Percentiles rank a stretch among this genome's conserved stretches.
Evolutionary conservation across 1,284 basidiomycete species (phyloP).

Genomic region (Rhizoctonia solani): DNA sequence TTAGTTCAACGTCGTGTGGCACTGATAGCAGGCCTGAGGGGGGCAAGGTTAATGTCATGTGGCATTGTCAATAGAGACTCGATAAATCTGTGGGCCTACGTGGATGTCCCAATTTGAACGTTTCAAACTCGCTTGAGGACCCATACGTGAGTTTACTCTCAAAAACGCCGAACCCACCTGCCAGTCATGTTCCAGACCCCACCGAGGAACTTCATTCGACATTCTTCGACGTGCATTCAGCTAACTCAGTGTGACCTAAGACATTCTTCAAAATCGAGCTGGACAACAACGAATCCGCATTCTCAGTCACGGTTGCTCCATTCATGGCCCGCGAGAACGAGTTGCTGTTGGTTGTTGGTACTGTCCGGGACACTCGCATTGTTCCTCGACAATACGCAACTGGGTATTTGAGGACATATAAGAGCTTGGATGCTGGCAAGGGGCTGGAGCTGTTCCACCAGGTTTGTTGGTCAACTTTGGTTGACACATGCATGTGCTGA

Average conservation of each 20-base stretch:
- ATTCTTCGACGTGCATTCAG: not conserved
- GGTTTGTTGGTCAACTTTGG: constrained; percentile 52
- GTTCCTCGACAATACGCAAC: constrained; percentile 84
- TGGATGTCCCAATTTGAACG: no score
- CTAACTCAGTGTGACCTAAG: constrained; percentile 57
- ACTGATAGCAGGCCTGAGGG: no score
- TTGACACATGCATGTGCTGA: not conserved
- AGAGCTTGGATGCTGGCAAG: constrained; percentile 78
- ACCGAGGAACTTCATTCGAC: constrained; percentile 60
- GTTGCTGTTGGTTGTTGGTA: constrained; percentile 88
- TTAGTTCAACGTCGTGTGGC: no score
- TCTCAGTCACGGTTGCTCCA: constrained; percentile 86
- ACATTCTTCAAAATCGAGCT: constrained; percentile 77
- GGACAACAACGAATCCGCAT: constrained; percentile 94
- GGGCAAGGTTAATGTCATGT: no score
- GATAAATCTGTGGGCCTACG: no score
- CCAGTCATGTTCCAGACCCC: no score
- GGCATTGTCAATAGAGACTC: no score
- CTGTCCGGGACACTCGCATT: constrained; percentile 82
- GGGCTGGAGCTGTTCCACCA: constrained; percentile 87
- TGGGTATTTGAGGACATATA: constrained; percentile 89
- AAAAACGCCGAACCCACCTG: no score
- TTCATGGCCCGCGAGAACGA: constrained; percentile 80
- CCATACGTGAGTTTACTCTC: no score
- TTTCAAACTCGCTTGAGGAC: no score